Conservation (phyloP, 441 rosid genomes). For the Biscutella laevigata region DNA sequence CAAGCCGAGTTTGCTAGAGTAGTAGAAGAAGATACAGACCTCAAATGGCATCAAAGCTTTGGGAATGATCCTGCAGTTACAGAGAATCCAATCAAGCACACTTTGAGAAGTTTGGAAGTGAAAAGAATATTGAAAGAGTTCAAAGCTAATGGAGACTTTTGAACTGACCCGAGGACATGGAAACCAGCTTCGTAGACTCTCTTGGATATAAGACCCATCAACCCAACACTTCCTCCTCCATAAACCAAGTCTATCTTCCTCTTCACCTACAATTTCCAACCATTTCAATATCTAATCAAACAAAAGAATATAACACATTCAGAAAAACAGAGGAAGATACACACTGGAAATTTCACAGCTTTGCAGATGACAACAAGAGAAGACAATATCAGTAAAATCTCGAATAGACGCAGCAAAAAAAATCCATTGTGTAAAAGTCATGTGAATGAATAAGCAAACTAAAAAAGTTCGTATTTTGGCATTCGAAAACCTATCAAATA, state of each 20-base stretch:
- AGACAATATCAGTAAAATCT: neutral
- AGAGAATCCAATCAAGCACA: constrained; percentile 18
- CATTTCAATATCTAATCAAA: neutral
- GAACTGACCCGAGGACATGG: constrained; percentile 77
- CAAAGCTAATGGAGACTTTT: neutral
- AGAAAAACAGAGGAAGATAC: constrained; percentile 12
- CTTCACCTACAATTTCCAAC: constrained; percentile 45
- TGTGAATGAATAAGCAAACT: neutral
- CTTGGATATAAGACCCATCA: constrained; percentile 88
- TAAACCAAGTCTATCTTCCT: constrained; percentile 85
- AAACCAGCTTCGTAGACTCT: constrained; percentile 79
- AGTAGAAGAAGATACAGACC: constrained; percentile 34
- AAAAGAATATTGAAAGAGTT: constrained; percentile 12
- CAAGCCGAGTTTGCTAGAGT: neutral
- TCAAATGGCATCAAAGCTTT: constrained; percentile 85
- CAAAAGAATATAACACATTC: constrained; percentile 7
- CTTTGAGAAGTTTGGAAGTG: constrained; percentile 15
- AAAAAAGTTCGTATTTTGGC: neutral
- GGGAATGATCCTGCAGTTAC: constrained; percentile 74
- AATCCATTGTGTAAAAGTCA: neutral
- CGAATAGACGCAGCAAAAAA: constrained; percentile 1
- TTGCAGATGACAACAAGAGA: neutral
- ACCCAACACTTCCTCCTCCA: constrained; percentile 93
- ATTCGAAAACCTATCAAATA: too few species aligned
- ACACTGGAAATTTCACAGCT: neutral